A percentile compares a stretch with the other conserved stretches of the same genome.
These are phyloP conservation scores for Pyrus hybrid DNA, from an alignment of 331 rosid species.

Conservation along the genomic window DNA sequence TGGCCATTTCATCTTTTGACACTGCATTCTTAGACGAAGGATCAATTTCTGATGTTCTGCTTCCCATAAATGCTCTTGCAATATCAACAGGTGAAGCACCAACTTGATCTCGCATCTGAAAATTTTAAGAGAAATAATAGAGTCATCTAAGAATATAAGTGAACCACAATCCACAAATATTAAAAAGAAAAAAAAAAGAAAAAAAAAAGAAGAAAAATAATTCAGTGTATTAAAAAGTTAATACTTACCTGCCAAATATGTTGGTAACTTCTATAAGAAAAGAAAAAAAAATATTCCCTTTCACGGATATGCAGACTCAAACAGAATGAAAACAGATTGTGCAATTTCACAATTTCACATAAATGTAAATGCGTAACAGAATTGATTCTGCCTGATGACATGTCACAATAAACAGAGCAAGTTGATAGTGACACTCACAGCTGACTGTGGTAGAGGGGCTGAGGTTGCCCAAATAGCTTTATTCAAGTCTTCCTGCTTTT, in stretches of 20 bases:
- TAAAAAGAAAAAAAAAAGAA: too few species aligned
- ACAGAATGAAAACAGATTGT: neutral
- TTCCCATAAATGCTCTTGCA: conserved; percentile 88
- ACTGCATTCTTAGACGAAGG: conserved; percentile 30
- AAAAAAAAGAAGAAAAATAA: too few species aligned
- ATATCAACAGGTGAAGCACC: conserved; percentile 77
- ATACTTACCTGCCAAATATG: neutral
- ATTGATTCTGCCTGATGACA: neutral
- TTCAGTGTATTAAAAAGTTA: neutral
- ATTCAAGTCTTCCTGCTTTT: conserved; percentile 30
- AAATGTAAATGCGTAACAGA: neutral
- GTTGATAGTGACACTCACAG: conserved; percentile 32
- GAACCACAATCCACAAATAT: neutral
- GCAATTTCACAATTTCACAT: neutral
- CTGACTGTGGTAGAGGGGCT: conserved; percentile 41
- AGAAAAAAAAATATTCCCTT: neutral
- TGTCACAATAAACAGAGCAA: conserved; percentile 6
- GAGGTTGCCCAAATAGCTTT: conserved; percentile 39
- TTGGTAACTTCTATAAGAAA: neutral
- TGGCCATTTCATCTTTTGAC: conserved; percentile 31
- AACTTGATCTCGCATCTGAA: conserved; percentile 52
- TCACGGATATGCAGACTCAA: neutral
- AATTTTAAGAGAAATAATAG: conserved; percentile 5
- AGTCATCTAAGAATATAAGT: conserved; percentile 9
- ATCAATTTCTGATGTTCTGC: conserved; percentile 48